Conservation (phyloP, 441 rosid genomes). For the Breynia disticha region DNA sequence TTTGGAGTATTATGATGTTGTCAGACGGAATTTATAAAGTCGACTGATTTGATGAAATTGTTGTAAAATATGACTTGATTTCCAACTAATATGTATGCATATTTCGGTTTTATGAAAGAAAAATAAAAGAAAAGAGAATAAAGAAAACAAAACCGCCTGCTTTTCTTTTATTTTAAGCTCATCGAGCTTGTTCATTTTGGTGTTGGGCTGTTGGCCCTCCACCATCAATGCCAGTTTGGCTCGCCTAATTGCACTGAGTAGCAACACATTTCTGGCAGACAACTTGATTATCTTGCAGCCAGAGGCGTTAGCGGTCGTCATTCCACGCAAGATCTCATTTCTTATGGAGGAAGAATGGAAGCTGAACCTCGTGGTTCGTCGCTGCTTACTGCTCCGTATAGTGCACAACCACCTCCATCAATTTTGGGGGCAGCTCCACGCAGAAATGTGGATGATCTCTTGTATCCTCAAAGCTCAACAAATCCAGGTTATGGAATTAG, state of each 20-base stretch:
- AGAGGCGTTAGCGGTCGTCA: slow-evolving; percentile 69
- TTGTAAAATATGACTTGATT: too few species aligned
- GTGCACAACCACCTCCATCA: slow-evolving; percentile 68
- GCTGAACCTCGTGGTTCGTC: slow-evolving; percentile 67
- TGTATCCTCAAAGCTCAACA: slow-evolving; percentile 53
- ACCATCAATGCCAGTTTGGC: slow-evolving; percentile 31
- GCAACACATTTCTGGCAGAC: slow-evolving; percentile 98
- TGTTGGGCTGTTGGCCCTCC: slow-evolving; percentile 23
- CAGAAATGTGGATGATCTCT: slow-evolving; percentile 71
- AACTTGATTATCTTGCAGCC: slow-evolving; percentile 91
- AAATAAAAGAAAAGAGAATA: neutral
- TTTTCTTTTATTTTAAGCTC: slow-evolving; percentile 16
- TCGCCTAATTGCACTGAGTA: slow-evolving; percentile 63
- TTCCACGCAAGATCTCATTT: slow-evolving; percentile 60
- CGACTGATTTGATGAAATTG: too few species aligned
- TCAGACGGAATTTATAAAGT: too few species aligned
- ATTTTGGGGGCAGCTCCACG: slow-evolving; percentile 90
- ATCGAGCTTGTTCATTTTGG: slow-evolving; percentile 18
- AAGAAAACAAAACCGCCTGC: slow-evolving; percentile 20
- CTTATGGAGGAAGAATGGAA: slow-evolving; percentile 80
- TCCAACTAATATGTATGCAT: too few species aligned
- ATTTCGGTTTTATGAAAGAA: too few species aligned
- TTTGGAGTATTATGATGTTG: neutral
- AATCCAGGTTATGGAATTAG: slow-evolving; percentile 99
- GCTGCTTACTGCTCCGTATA: slow-evolving; percentile 49